Evolutionary conservation across 495 filamentous ascomycete genomes (phyloP), one percentile per base, ranked within the genome.

Genomic region (Aspergillus ostianus): DNA sequence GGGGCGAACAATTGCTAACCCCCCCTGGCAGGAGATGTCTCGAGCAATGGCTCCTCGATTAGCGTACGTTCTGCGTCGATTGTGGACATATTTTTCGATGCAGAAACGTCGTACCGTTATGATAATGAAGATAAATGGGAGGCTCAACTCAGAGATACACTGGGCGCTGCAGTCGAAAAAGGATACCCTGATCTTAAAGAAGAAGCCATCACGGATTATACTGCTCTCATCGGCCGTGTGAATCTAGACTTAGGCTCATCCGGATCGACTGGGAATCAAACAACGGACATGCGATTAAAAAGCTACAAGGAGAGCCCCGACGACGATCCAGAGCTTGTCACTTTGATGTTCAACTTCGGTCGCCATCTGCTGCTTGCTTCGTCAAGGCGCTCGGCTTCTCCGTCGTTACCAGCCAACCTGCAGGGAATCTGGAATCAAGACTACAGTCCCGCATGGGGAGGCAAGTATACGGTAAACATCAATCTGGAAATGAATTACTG

Each of bases 401-500:
- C 36, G 13, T 64, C 66, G 0, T 65, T 83, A 0, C 79, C 82
- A 4, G 74, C 79, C 8, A 82, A 79, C 50, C 72, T 82, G 1
- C 81, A 85, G 61, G 80, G 80, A 6, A 68, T 82, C 30, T 83
- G 78, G 81, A 82, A 83, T 54, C 53, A 71, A 8, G 61, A 69
- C 47, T 77, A 71, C 55, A 55, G 51, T 29, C 75, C 77, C 0
- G 60, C 76, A 5, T 85, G 79, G 79, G 75, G 73, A 12, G 70
- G 72, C 55, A 80, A 79, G 50, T 83, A 72, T 65, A 83, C 80
- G 9, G 73, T 79, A 19, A 82, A 83, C 64, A 79, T 82, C 62
- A 83, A 84, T 30, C 66, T 72, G 0, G 64, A 82, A 59, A 84
- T 83, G 77, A 84, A 83, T 67, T 82, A 82, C 66, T 82, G 80